Conservation (phyloP, 2,329 filamentous ascomycete genomes). For the Acarospora socialis region DNA sequence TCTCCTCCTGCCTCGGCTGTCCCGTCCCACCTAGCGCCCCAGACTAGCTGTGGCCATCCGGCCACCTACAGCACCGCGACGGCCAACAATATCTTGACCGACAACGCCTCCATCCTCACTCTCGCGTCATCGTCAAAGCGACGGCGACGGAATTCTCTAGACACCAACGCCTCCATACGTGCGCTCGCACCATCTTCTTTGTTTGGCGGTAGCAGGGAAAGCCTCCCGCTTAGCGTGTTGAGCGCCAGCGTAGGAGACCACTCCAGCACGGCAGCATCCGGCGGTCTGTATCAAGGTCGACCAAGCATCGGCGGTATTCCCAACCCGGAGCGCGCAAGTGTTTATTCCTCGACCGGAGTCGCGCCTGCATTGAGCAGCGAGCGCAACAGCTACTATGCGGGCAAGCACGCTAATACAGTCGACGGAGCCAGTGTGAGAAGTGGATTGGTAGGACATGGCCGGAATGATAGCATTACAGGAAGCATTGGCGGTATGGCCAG, state of each 20-base stretch:
- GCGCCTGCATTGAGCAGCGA: conserved; percentile 56
- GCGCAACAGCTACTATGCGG: conserved; percentile 66
- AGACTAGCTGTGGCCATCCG: conserved; percentile 28
- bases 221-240: conserved; percentile 47
- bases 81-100: conserved; percentile 48
- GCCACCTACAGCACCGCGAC: conserved; percentile 46
- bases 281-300: conserved; percentile 25
- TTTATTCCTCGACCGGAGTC: conserved; percentile 64
- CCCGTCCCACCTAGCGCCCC: conserved; percentile 41
- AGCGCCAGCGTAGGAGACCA: conserved; percentile 37
- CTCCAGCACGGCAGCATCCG: conserved; percentile 28
- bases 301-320: conserved; percentile 39
- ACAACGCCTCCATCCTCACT: conserved; percentile 52
- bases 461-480: conserved; percentile 68
- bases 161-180: conserved; percentile 52
- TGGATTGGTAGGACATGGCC: conserved; percentile 58
- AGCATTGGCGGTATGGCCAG: conserved; percentile 54
- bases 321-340: conserved; percentile 44
- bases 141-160: conserved; percentile 46
- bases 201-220: conserved; percentile 50
- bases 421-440: conserved; percentile 70
- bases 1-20: conserved; percentile 44
- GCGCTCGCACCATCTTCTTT: conserved; percentile 49
- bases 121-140: conserved; percentile 51
- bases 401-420: conserved; percentile 35